Conservation (phyloP, 306 rosid species). For the Acacia confusa region DNA sequence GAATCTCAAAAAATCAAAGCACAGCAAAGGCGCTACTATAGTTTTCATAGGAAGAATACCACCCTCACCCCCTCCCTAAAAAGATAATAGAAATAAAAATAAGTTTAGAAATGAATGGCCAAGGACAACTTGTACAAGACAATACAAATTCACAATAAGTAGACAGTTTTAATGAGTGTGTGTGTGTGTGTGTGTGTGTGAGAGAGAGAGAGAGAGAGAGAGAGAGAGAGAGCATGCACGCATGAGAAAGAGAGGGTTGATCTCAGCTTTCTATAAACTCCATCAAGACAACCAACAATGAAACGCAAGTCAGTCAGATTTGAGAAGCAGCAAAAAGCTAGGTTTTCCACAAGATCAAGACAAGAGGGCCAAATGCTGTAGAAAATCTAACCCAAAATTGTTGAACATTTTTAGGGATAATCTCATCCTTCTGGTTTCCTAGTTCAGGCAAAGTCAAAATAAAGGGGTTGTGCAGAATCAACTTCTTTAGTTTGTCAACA, state of each 20-base stretch:
- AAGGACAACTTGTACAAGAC: neutral
- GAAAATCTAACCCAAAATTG: slow-evolving; percentile 75
- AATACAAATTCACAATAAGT: neutral
- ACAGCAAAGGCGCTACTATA: neutral
- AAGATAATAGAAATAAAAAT: neutral
- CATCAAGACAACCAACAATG: neutral
- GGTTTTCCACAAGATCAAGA: neutral
- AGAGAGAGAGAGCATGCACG: neutral
- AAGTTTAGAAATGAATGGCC: neutral
- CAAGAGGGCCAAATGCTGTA: neutral
- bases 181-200: neutral
- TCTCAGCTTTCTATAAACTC: neutral
- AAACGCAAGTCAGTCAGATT: neutral
- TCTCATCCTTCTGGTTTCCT: slow-evolving; percentile 70
- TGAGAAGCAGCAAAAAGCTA: neutral
- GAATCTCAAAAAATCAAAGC: neutral
- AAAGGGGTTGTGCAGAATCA: slow-evolving; percentile 82
- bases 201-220: no score
- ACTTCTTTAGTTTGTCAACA: slow-evolving; percentile 92
- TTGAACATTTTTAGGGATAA: slow-evolving; percentile 88
- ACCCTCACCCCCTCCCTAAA: neutral
- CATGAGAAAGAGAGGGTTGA: neutral
- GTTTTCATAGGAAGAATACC: neutral
- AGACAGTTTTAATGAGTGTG: neutral
- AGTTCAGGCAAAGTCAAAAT: slow-evolving; percentile 90